Conservation (phyloP, 2,329 filamentous ascomycete species). For the Nemania sp. region DNA sequence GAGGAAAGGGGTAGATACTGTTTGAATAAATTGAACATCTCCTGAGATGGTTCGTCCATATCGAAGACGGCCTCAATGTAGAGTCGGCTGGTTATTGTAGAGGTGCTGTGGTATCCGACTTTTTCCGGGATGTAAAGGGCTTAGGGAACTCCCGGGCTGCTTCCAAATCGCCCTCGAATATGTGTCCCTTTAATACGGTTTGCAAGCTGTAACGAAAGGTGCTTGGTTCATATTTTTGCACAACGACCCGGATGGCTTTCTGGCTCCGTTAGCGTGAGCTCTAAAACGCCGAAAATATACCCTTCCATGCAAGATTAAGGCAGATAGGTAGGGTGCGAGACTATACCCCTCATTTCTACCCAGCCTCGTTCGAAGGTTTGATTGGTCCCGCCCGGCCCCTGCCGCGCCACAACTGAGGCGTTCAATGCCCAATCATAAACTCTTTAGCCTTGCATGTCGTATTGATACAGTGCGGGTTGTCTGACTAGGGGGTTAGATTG, state of each 20-base stretch:
- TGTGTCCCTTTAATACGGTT: neutral
- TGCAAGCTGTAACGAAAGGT: neutral
- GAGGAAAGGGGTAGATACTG: neutral
- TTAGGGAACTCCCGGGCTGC: neutral
- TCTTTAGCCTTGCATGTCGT: too few species aligned
- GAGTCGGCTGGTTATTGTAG: neutral
- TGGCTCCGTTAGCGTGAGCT: neutral
- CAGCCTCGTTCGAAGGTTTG: too few species aligned
- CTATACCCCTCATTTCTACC: too few species aligned
- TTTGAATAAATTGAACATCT: slow-evolving; percentile 1
- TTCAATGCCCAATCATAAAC: too few species aligned
- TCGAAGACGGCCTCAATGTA: neutral
- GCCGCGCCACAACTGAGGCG: too few species aligned
- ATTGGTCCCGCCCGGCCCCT: too few species aligned
- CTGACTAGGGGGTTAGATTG: too few species aligned
- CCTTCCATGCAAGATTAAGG: slow-evolving; percentile 4
- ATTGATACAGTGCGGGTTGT: too few species aligned
- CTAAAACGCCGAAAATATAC: neutral
- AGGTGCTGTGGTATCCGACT: neutral
- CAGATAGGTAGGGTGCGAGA: too few species aligned
- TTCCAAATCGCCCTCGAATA: neutral
- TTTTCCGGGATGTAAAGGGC: neutral
- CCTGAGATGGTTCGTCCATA: slow-evolving; percentile 2
- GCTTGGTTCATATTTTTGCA: neutral
- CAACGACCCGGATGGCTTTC: slow-evolving; percentile 2